Conservation (phyloP, 306 rosid species). For the Lathyrus tuberosus region DNA sequence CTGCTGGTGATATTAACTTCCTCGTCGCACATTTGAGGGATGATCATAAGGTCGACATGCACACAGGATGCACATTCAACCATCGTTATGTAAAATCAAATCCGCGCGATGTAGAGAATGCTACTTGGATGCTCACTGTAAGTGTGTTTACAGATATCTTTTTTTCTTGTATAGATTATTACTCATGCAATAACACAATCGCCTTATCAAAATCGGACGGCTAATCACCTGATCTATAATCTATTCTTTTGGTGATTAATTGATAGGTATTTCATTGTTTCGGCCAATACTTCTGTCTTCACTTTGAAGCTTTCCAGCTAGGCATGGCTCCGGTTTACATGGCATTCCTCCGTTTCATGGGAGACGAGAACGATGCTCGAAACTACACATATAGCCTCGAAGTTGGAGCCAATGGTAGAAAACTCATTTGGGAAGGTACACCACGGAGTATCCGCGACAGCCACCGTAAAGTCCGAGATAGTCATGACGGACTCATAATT, state of each 20-base stretch:
- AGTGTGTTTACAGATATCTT: constrained; percentile 27
- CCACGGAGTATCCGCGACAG: constrained; percentile 79
- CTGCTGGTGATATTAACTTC: constrained; percentile 77
- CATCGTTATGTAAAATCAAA: constrained; percentile 92
- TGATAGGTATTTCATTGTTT: constrained; percentile 78
- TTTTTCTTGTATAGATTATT: background rate
- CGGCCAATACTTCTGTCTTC: constrained; percentile 66
- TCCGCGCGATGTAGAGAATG: constrained; percentile 93
- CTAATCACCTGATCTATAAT: background rate
- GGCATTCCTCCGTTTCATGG: constrained; percentile 86
- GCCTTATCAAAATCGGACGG: background rate
- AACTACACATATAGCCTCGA: constrained; percentile 76
- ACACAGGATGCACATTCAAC: constrained; percentile 88
- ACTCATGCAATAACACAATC: background rate
- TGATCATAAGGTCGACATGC: constrained; percentile 94
- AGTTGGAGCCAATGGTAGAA: constrained; percentile 75
- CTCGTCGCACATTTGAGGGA: constrained; percentile 84
- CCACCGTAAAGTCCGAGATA: constrained; percentile 83
- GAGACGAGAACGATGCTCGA: constrained; percentile 76
- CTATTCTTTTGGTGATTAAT: too few species aligned
- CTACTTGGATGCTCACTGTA: constrained; percentile 98
- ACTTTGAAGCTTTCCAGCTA: constrained; percentile 74
- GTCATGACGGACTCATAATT: constrained; percentile 77
- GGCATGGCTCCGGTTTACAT: constrained; percentile 86
- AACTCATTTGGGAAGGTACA: constrained; percentile 81